Conservation (phyloP, 176 grass and related monocot genomes). For the Poa annua region DNA sequence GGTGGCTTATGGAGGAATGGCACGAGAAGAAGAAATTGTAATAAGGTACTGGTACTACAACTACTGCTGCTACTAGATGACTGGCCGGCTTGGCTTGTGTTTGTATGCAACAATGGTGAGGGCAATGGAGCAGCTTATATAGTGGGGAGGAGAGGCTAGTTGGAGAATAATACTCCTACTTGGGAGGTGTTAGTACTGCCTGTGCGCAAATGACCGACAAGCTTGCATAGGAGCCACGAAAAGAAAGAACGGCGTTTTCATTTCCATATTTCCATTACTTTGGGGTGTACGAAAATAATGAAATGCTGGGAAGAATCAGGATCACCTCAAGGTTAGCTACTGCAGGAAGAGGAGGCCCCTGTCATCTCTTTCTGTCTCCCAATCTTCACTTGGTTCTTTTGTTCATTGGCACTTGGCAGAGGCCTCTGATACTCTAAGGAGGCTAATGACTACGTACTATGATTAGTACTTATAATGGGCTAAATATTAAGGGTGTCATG, state of each 20-base stretch:
- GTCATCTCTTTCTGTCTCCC: constrained; percentile 37
- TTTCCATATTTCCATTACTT: constrained; percentile 30
- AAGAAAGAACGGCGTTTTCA: constrained; percentile 29
- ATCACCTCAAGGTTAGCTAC: constrained; percentile 23
- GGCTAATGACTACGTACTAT: constrained; percentile 36
- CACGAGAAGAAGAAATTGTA: neutral
- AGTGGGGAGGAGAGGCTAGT: constrained; percentile 35
- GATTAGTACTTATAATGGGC: constrained; percentile 19
- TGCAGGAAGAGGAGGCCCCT: constrained; percentile 6
- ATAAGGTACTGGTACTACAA: neutral
- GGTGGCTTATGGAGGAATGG: constrained; percentile 5
- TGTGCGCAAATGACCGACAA: constrained; percentile 3
- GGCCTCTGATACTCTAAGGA: constrained; percentile 16
- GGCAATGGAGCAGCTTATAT: constrained; percentile 63
- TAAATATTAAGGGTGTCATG: neutral
- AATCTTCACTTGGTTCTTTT: neutral
- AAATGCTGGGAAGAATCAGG: constrained; percentile 33
- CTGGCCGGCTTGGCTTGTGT: constrained; percentile 27
- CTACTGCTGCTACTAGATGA: neutral
- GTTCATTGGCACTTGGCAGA: constrained; percentile 20
- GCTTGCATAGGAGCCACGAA: constrained; percentile 53
- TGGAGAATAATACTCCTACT: constrained; percentile 65
- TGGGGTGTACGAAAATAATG: constrained; percentile 15
- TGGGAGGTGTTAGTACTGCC: constrained; percentile 2
- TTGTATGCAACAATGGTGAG: constrained; percentile 40